These are phyloP conservation scores for Rosa chinensis DNA, from an alignment of 306 rosid species.

Conservation along the genomic window DNA sequence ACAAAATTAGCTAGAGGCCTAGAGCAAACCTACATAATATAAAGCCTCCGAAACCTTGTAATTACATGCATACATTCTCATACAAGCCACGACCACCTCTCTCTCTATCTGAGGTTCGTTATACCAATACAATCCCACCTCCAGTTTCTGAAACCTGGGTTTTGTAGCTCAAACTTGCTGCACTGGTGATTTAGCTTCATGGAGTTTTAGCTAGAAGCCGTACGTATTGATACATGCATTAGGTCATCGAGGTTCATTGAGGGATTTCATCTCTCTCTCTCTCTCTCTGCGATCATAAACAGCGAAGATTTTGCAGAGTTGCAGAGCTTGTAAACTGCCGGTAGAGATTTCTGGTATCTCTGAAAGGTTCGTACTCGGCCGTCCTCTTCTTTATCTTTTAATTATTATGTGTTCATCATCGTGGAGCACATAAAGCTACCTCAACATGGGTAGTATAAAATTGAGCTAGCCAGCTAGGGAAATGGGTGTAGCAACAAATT, in stretches of 20 bases:
- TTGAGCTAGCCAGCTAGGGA: background rate
- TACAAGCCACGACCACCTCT: constrained; percentile 32
- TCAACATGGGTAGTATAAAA: background rate
- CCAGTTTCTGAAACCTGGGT: background rate
- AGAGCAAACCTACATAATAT: constrained; percentile 21
- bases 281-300: background rate
- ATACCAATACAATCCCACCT: background rate
- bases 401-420: background rate
- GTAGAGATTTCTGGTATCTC: background rate
- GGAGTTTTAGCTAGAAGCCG: background rate
- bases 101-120: constrained; percentile 7
- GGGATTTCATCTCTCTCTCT: background rate
- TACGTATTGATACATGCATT: background rate
- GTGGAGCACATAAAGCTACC: background rate
- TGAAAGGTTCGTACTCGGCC: constrained; percentile 9
- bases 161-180: background rate
- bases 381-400: background rate
- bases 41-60: constrained; percentile 29
- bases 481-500: background rate
- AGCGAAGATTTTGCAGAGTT: constrained; percentile 14
- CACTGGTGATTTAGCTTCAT: background rate
- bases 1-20: constrained; percentile 5
- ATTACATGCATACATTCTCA: constrained; percentile 28
- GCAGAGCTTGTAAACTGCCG: constrained; percentile 44
- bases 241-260: background rate